Base-by-base conservation (phyloP, 1,139 yeast species). In the Scheffersomyces parashehatae region DNA sequence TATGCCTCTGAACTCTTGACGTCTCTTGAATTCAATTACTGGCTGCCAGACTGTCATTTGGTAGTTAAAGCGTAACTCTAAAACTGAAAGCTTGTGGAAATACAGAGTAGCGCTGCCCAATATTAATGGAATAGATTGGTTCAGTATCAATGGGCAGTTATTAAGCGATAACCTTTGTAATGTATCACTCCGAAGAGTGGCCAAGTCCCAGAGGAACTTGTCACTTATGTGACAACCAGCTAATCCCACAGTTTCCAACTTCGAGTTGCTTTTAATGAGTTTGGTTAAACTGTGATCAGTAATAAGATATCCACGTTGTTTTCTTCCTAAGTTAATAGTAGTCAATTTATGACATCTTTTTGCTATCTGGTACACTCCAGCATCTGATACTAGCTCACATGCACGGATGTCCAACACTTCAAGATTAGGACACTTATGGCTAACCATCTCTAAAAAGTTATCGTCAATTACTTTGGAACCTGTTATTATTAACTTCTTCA, bases 151-250 rank as follows among this genome's bases (percentile, higher is more conserved):
- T 24, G 75, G 73, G 61, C 98, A 91, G 55, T 85, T 83, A 64
- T 91, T 91, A 37, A 91, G 63, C 10, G 96, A 86, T 32, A 91
- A 68, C 43, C 97, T 73, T 55, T 82, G 82, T 5, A 91, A 58
- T 3, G 67, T 56, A 2, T 60, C 59, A 30, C 88, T 85, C 46
- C 87, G 77, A 47, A 73, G 64, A 20, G 77, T 62, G 0, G 93
- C 93, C 37, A 90, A 67, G 56, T 87, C 93, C 95, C 96, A 88
- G 24, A 91, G 67, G 5, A 86, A 73, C 38, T 81, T 75, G 65
- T 91, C 97, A 14, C 87, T 80, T 26, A 91, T 75, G 43, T 79
- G 73, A 61, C 97, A 88, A 6, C 98, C 98, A 0, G 98, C 97
- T 12, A 89, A 67, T 0, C 98, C 98, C 38, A 91, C 70, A 0